Percentiles rank a stretch among this genome's conserved stretches.
Evolutionary conservation across 495 filamentous ascomycete genomes (phyloP).

Genomic region (Amniculicola lignicola): DNA sequence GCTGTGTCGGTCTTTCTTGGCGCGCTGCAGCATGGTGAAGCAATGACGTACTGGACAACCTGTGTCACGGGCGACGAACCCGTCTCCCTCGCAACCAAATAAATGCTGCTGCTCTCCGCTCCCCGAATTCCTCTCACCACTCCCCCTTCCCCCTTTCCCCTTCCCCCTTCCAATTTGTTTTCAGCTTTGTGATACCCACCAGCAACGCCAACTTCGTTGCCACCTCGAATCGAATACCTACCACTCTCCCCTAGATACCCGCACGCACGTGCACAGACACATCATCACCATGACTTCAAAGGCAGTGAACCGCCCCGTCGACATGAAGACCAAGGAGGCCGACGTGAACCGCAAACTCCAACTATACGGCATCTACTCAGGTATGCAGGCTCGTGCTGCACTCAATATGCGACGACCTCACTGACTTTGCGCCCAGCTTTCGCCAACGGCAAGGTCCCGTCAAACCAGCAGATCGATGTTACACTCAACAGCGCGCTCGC

Average conservation of each 20-base stretch:
- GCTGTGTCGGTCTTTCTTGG: background rate
- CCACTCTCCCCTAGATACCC: constrained; percentile 7
- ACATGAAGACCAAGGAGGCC: constrained; percentile 43
- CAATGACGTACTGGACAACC: constrained; percentile 6
- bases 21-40: background rate
- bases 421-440: constrained; percentile 57
- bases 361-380: constrained; percentile 83
- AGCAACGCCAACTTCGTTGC: background rate
- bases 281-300: constrained; percentile 12
- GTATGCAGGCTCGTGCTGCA: constrained; percentile 44
- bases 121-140: background rate
- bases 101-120: background rate
- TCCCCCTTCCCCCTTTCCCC: background rate
- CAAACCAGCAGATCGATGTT: constrained; percentile 93
- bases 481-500: constrained; percentile 80
- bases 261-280: constrained; percentile 4
- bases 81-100: background rate
- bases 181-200: background rate
- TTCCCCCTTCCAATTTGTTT: background rate
- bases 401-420: background rate
- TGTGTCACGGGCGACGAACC: constrained; percentile 10
- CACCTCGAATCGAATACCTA: background rate
- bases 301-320: constrained; percentile 47
- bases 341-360: constrained; percentile 94
- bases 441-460: constrained; percentile 71